Conservation (phyloP, 441 rosid genomes). For the Eutrema salsugineum region DNA sequence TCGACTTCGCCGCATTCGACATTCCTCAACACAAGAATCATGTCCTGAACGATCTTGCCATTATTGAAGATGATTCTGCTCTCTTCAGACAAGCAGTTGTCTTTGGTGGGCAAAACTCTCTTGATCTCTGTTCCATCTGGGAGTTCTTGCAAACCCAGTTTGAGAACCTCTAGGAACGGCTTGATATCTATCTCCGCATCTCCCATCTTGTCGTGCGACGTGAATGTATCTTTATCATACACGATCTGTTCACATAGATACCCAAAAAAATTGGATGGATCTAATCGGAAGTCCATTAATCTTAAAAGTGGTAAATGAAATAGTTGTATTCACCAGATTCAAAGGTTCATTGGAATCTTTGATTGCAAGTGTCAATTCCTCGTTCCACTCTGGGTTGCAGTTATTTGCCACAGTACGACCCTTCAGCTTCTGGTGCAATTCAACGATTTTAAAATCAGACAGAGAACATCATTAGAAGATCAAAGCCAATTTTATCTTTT, state of each 20-base stretch:
- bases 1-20: conserved; percentile 48
- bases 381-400: conserved; percentile 67
- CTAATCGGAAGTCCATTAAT: neutral
- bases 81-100: conserved; percentile 43
- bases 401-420: conserved; percentile 41
- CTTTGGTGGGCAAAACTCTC: conserved; percentile 34
- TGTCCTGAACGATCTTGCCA: conserved; percentile 48
- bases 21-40: conserved; percentile 41
- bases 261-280: neutral
- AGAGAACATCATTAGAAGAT: neutral
- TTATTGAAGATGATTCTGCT: conserved; percentile 39
- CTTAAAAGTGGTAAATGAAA: neutral
- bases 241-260: conserved; percentile 29
- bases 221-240: conserved; percentile 54
- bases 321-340: conserved; percentile 37
- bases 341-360: conserved; percentile 31
- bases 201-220: conserved; percentile 56
- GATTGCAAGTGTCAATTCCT: conserved; percentile 47
- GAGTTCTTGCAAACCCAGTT: conserved; percentile 33
- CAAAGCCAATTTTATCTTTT: neutral
- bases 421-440: conserved; percentile 46
- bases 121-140: conserved; percentile 39
- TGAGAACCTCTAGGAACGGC: conserved; percentile 40
- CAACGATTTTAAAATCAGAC: neutral
- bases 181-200: conserved; percentile 41